These are phyloP conservation scores for Aspergillus sojae DNA, from an alignment of 2,329 filamentous ascomycete species.

Conservation along the genomic window DNA sequence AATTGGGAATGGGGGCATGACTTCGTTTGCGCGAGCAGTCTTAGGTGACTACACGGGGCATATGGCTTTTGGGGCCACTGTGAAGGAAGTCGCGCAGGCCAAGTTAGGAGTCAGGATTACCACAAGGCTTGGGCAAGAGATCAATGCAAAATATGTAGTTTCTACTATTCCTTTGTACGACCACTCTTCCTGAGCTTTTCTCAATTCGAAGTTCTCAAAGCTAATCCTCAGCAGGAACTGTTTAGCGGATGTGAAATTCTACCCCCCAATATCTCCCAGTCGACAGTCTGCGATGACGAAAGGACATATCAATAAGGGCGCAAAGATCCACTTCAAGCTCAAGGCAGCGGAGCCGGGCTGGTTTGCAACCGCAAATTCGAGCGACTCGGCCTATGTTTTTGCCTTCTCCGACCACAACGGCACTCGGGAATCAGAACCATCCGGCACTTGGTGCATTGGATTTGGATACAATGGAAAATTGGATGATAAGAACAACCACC, in stretches of 20 bases:
- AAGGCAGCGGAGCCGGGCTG: constrained; percentile 13
- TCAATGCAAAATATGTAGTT: background rate
- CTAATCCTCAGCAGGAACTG: constrained; percentile 8
- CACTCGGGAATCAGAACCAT: constrained; percentile 7
- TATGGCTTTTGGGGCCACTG: constrained; percentile 7
- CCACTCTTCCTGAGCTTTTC: background rate
- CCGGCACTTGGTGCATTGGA: constrained; percentile 23
- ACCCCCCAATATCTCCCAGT: constrained; percentile 27
- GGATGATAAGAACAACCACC: constrained; percentile 13
- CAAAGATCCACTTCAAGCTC: constrained; percentile 32
- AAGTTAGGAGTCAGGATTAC: background rate
- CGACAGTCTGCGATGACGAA: constrained; percentile 26
- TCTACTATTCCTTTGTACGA: constrained; percentile 13
- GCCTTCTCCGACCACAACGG: constrained; percentile 26
- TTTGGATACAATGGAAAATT: constrained; percentile 21
- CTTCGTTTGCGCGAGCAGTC: constrained; percentile 19
- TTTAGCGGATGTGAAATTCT: constrained; percentile 25
- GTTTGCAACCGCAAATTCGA: constrained; percentile 12
- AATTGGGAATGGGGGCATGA: constrained; percentile 29
- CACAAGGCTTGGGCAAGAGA: background rate
- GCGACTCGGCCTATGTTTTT: constrained; percentile 18
- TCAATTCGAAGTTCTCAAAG: background rate
- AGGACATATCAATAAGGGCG: constrained; percentile 32
- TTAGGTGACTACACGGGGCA: constrained; percentile 16
- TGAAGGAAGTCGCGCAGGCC: background rate